Percentiles rank a stretch among this genome's conserved stretches.
Evolutionary conservation across 768 basidiomycete species (phyloP).

Genomic region (Lactarius evosmus): DNA sequence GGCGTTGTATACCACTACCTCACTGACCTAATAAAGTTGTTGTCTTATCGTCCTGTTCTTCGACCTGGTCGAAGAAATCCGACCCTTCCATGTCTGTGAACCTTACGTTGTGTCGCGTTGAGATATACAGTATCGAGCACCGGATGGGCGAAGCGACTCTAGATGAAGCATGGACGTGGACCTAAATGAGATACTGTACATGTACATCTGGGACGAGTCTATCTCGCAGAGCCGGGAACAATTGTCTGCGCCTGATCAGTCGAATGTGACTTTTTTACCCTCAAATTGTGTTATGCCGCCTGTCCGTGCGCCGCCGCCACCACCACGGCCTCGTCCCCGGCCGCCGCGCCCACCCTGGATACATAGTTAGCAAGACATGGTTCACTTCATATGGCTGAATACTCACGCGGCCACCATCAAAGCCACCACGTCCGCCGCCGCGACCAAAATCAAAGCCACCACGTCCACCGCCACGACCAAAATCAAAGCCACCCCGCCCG

Average conservation of each 20-base stretch:
- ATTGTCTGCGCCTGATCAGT: conserved; percentile 9
- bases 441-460: conserved; percentile 42
- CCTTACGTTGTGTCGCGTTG: background rate
- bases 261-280: conserved; percentile 68
- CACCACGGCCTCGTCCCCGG: conserved; percentile 40
- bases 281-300: conserved; percentile 64
- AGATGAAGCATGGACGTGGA: conserved; percentile 8
- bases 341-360: conserved; percentile 31
- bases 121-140: background rate
- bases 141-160: background rate
- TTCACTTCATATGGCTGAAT: conserved; percentile 2
- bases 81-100: background rate
- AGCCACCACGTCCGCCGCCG: conserved; percentile 43
- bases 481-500: too few relatives aligned
- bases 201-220: background rate
- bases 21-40: conserved; percentile 10
- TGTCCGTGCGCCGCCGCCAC: conserved; percentile 48
- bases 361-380: conserved; percentile 4
- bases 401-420: conserved; percentile 46
- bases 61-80: background rate
- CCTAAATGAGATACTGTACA: conserved; percentile 1
- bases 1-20: conserved; percentile 16
- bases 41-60: background rate
- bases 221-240: background rate
- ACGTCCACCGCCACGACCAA: conserved; percentile 39